Evolutionary conservation across 495 filamentous ascomycete species (phyloP).

Genomic region (Tuber magnatum): DNA sequence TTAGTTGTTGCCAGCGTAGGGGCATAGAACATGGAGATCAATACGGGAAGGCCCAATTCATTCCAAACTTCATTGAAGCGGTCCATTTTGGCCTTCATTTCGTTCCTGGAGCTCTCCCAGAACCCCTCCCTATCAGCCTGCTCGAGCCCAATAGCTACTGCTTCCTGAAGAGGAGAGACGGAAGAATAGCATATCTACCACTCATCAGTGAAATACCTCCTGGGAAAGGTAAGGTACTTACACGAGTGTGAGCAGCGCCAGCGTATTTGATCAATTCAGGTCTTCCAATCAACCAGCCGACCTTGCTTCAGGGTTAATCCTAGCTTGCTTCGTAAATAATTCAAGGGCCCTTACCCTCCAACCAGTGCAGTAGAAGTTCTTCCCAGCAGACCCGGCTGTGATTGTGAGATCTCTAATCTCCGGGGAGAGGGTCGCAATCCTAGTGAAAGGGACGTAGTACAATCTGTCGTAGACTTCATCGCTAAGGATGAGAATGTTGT

Average conservation of each 20-base stretch:
- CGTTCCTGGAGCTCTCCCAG: slow-evolving; percentile 74
- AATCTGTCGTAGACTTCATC: slow-evolving; percentile 96
- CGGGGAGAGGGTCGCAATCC: slow-evolving; percentile 79
- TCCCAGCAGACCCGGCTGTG: slow-evolving; percentile 90
- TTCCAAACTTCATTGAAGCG: slow-evolving; percentile 80
- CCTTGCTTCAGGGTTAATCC: neutral
- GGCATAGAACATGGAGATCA: neutral
- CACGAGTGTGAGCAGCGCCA: slow-evolving; percentile 77
- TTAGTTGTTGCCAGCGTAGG: slow-evolving; percentile 8
- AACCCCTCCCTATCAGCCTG: slow-evolving; percentile 75
- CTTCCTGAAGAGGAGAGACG: slow-evolving; percentile 89
- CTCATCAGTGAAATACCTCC: neutral
- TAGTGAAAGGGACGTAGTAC: slow-evolving; percentile 88
- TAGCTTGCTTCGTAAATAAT: neutral
- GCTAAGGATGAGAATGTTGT: slow-evolving; percentile 90
- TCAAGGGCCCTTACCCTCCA: slow-evolving; percentile 71
- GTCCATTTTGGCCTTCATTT: slow-evolving; percentile 86
- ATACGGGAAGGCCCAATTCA: slow-evolving; percentile 68
- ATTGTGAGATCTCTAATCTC: slow-evolving; percentile 80
- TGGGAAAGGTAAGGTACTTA: neutral
- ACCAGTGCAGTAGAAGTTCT: slow-evolving; percentile 95
- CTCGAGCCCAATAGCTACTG: slow-evolving; percentile 92
- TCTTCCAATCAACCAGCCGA: slow-evolving; percentile 78
- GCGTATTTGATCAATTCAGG: slow-evolving; percentile 87
- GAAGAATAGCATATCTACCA: slow-evolving; percentile 79